Base-by-base conservation (phyloP, 768 basidiomycete genomes). In the Tulasnella sp. region DNA sequence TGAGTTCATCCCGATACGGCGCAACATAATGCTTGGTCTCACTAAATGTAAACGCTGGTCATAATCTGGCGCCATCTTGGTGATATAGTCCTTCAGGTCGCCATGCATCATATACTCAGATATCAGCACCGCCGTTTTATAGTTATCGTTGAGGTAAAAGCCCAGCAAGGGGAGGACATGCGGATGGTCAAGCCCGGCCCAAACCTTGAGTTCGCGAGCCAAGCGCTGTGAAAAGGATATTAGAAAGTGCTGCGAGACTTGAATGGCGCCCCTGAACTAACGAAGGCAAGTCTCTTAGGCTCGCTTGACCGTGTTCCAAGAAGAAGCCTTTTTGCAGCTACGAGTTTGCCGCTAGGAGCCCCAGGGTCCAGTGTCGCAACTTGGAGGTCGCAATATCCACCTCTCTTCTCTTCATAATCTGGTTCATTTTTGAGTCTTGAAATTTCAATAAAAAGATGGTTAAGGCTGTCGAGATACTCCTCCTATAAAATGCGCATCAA, bases 181-280 rank as follows among this genome's bases (percentile, higher is more conserved):
- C 36, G 38, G 39, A 19, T 74, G 73, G 9, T 12, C 27, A n/a
- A 74, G 73, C 24, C 36, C 36, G 6, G 44, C 38, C 73, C 73
- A 74, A 38, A 74, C 36, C 73, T 74, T 74, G 39, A 74, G 38
- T 27, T 74, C 73, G 27, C 73, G 73, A 19, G 27, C 73, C 38
- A 74, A 39, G n/a, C 58, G 58, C 58, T 62, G 31, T 9, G 8
- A 31, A 62, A 31, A 62, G 31, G 8, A 24, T 12, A 8, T 62
- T 1, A 62, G 31, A n/a, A 31, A 14, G 4, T 3, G 58, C 31
- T 31, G 58, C 19, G 16, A n/a, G 27, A n/a, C 27, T 6, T 31
- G 12, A 14, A 62, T 0, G 9, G 12, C 14, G 24, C n/a, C 18
- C 8, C 31, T 14, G 8, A 16, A 34, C 56, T 58, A 9, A 62